Evolutionary conservation across 192 early-diverging fungal species (phyloP).

Genomic region (Podila minutissima): DNA sequence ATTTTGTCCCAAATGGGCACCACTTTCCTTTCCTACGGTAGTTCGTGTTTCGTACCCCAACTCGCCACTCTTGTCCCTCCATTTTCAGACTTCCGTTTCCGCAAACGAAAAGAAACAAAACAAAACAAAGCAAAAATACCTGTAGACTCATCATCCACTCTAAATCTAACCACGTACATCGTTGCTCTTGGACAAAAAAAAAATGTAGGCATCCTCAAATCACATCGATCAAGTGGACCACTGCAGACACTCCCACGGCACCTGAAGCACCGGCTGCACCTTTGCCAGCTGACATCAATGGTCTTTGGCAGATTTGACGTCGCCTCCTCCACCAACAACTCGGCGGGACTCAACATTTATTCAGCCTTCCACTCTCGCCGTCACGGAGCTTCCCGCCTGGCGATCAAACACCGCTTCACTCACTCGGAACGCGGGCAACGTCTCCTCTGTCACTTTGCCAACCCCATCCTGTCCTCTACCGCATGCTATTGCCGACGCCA

Average conservation of each 20-base stretch:
- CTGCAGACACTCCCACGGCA: constrained; percentile 40
- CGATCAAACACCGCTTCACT: constrained; percentile 28
- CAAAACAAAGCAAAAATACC: background rate
- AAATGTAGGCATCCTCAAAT: constrained; percentile 45
- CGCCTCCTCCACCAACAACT: constrained; percentile 40
- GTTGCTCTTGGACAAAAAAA: background rate
- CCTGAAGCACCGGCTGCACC: constrained; percentile 60
- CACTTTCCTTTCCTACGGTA: no score
- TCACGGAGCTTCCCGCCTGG: constrained; percentile 41
- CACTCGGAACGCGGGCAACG: constrained; percentile 26
- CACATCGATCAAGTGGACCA: constrained; percentile 46
- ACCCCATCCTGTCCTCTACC: constrained; percentile 30
- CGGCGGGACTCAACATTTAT: constrained; percentile 44
- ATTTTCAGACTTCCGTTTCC: no score
- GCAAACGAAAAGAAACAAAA: background rate
- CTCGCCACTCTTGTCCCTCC: no score
- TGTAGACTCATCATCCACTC: background rate
- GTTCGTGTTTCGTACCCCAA: no score
- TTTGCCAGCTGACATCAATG: constrained; percentile 64
- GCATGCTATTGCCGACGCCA: constrained; percentile 57
- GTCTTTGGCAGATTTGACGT: constrained; percentile 65
- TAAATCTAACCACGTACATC: background rate
- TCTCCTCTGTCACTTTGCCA: constrained; percentile 17
- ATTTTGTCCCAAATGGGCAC: background rate
- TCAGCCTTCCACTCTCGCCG: constrained; percentile 53